Conservation (phyloP, 257 asterid species). For the Nicotiana obtusifolia region DNA sequence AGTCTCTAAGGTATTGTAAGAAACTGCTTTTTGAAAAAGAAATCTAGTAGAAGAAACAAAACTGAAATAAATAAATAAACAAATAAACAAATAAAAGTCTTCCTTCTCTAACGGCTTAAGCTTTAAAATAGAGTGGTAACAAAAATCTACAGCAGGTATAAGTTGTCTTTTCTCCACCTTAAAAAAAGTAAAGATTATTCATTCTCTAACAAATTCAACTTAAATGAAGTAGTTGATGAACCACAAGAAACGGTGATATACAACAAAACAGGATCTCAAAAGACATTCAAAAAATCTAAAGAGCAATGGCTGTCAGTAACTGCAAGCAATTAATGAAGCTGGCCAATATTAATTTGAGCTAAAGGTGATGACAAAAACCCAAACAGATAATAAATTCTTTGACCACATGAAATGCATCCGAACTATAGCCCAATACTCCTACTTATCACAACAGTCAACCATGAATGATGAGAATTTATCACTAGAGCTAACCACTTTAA, state of each 20-base stretch:
- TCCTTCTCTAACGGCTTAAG: not conserved
- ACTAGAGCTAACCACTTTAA: slow-evolving; percentile 61
- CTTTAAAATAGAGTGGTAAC: not conserved
- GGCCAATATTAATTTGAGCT: not conserved
- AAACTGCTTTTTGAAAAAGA: not conserved
- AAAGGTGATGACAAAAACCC: not conserved
- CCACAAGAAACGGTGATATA: not conserved
- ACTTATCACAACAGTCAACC: not conserved
- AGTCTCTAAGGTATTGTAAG: not conserved
- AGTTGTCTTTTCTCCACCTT: not conserved
- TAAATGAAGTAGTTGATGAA: not conserved
- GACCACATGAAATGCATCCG: not conserved
- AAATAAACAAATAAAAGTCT: not conserved
- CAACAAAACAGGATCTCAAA: not conserved
- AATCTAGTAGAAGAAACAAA: not conserved
- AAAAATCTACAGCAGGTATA: not conserved
- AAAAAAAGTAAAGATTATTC: not conserved
- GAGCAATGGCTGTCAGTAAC: not conserved
- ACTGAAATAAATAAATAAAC: not conserved
- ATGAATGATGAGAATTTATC: not conserved
- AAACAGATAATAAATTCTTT: not conserved
- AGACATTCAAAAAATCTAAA: not conserved
- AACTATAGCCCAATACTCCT: not conserved
- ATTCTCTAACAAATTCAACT: not conserved
- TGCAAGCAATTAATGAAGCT: not conserved